Base-by-base conservation (phyloP, 1,284 basidiomycete species). In the Tylopilus sp. region DNA sequence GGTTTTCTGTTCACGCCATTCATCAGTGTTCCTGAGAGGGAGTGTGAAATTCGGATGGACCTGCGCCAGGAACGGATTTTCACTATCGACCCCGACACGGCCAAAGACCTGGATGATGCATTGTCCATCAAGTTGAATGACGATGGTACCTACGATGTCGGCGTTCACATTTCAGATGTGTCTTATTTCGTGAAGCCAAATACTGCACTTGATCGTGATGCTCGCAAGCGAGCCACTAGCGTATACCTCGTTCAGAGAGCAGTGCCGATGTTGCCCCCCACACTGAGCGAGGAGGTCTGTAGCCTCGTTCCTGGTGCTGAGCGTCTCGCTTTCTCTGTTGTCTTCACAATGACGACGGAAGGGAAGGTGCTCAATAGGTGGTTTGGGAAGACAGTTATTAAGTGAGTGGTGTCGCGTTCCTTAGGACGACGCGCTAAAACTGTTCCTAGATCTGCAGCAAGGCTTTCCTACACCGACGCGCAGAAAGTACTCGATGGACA, bases 181-280 rank as follows among this genome's bases (percentile, higher is more conserved):
- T 91, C 94, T 2, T 87, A 89, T 76, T 99, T 98, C 72, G 89
- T 96, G 64, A 96, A 94, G 74, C 85, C 92, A 23, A 97, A 97
- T 69, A 97, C 92, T 8, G 90, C 95, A 15, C 76, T 99, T 57
- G 97, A 99, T 64, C 92, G 97, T 30, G 97, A 99, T 70, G 97
- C 97, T 42, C 84, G 93, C 59, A 98, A 97, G 73, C 83, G 96
- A 55, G 96, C 94, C 25, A 98, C 95, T 3, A 93, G 91, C 58
- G 97, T 99, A 43, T 97, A 97, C 66, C 85, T 99, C 36, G 86
- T 98, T 35, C 96, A 98, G 68, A 85, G 94, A 39, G 84, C 89
- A 26, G 93, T 98, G 10, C 94, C 95, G 1, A 99, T 99, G 96
- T 77, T 99, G 6, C 96, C 96, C 1, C 92, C 93, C 23, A 77